A percentile compares a stretch with the other conserved stretches of the same genome.
Conservation (phyloP, 352 stramenopile species). For the Aphanomyces cochlioides region DNA sequence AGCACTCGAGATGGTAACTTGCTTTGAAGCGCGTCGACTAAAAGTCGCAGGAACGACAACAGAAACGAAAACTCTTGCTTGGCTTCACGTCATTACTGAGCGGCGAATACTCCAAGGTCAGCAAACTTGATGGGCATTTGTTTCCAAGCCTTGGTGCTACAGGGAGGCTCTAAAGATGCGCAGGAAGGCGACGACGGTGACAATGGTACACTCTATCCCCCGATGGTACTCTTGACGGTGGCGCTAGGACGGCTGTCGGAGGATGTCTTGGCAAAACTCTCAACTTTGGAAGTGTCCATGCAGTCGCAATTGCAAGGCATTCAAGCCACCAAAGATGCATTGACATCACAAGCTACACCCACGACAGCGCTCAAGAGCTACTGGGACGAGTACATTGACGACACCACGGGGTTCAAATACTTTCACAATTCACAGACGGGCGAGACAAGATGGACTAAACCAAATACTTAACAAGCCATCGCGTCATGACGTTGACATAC, state of each 20-base stretch:
- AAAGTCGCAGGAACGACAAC: constrained; percentile 14
- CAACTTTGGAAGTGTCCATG: constrained; percentile 8
- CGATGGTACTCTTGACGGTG: not conserved
- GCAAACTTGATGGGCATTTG: too few species aligned
- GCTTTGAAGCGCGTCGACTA: not conserved
- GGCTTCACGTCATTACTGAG: constrained; percentile 23
- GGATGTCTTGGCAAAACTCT: constrained; percentile 16
- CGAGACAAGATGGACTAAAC: constrained; percentile 20
- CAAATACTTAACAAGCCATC: not conserved
- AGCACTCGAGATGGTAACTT: not conserved
- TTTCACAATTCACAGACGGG: constrained; percentile 22
- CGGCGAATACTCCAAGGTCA: not conserved
- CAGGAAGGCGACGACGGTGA: not conserved
- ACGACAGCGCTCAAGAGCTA: not conserved
- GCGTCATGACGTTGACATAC: too few species aligned
- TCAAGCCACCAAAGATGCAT: constrained; percentile 8
- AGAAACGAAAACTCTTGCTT: constrained; percentile 23
- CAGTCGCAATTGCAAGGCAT: constrained; percentile 21
- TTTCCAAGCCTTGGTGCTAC: too few species aligned
- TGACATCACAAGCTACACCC: not conserved
- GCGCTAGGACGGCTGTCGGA: not conserved
- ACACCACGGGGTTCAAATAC: constrained; percentile 19
- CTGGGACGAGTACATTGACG: constrained; percentile 26
- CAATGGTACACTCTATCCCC: not conserved
- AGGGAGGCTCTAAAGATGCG: too few species aligned